phyloP scores from a whole-genome alignment of 116 monocot species.

The Zostera marina region DNA sequence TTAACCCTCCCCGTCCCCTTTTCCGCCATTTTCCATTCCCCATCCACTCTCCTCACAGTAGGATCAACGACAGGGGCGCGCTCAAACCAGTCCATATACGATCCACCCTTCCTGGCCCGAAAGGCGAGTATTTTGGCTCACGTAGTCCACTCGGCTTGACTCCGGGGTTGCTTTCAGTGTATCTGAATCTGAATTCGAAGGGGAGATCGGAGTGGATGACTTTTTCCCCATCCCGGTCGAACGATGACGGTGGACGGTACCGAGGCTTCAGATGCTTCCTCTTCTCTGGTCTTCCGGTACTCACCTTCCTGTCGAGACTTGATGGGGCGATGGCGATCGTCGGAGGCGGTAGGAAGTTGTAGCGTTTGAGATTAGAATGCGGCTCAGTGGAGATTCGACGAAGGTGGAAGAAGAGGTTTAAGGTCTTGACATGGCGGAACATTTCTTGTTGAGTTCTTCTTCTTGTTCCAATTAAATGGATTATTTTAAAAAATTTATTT shows the following conservation, averaged over 20 bases:
- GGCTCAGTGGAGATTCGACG: conserved; percentile 6
- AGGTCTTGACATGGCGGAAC: conserved; percentile 7
- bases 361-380: conserved; percentile 43
- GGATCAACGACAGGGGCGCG: conserved; percentile 78
- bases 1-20: conserved; percentile 7
- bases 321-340: conserved; percentile 35
- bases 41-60: conserved; percentile 41
- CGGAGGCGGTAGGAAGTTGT: conserved; percentile 68
- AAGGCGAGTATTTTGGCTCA: conserved; percentile 86
- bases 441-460: too few species aligned
- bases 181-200: conserved; percentile 97
- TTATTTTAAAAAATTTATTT: too few species aligned
- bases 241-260: conserved; percentile 67
- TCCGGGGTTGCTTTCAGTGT: conserved; percentile 78
- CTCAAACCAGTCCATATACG: conserved; percentile 69
- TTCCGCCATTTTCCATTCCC: conserved; percentile 3
- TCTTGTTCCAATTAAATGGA: too few species aligned
- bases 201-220: conserved; percentile 67
- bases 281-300: not conserved
- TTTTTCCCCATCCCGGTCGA: conserved; percentile 30
- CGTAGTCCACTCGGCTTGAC: conserved; percentile 79
- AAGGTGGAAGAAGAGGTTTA: conserved; percentile 2
- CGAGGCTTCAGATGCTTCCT: conserved; percentile 43
- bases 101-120: conserved; percentile 68
- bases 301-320: conserved; percentile 6